A percentile compares a stretch with the other conserved stretches of the same genome.
phyloP scores from a whole-genome alignment of 108 stramenopile species.

The Schizochytrium sp. region DNA sequence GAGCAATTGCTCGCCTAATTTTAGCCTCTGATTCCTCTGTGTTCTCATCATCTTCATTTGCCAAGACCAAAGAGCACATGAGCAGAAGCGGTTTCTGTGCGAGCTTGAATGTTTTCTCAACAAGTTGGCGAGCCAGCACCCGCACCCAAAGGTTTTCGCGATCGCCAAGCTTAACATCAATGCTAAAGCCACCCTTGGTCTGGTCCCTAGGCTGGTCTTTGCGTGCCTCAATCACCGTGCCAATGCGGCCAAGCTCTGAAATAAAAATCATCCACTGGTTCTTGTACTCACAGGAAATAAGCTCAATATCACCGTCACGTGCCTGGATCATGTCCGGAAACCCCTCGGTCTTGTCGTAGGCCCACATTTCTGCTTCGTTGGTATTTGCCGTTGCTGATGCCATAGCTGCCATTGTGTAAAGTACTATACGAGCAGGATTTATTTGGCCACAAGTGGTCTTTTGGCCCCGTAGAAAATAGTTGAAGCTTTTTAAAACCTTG shows the following conservation, averaged over 20 bases:
- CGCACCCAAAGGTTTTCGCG: conserved; percentile 48
- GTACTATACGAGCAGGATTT: too few species aligned
- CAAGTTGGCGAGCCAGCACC: conserved; percentile 18
- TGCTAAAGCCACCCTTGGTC: background rate
- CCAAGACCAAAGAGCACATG: background rate
- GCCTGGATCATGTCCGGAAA: conserved; percentile 13
- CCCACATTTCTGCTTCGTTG: background rate
- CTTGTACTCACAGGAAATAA: conserved; percentile 42
- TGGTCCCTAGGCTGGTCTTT: conserved; percentile 31
- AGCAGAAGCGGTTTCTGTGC: conserved; percentile 33
- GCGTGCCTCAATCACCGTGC: conserved; percentile 31
- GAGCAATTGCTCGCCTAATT: background rate
- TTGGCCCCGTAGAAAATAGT: too few species aligned
- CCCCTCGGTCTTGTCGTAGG: background rate
- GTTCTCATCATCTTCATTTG: background rate
- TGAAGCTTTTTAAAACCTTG: too few species aligned
- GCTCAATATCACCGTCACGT: background rate
- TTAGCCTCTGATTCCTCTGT: conserved; percentile 6
- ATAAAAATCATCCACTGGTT: conserved; percentile 43
- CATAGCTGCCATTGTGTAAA: too few species aligned
- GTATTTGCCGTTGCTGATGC: too few species aligned
- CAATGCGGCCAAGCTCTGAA: conserved; percentile 27
- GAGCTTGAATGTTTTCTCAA: background rate
- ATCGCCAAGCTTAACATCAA: conserved; percentile 37
- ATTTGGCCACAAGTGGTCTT: too few species aligned